A percentile compares a stretch with the other conserved stretches of the same genome.
phyloP scores from a whole-genome alignment of 495 filamentous ascomycete species.

The Talaromyces wortmannii region DNA sequence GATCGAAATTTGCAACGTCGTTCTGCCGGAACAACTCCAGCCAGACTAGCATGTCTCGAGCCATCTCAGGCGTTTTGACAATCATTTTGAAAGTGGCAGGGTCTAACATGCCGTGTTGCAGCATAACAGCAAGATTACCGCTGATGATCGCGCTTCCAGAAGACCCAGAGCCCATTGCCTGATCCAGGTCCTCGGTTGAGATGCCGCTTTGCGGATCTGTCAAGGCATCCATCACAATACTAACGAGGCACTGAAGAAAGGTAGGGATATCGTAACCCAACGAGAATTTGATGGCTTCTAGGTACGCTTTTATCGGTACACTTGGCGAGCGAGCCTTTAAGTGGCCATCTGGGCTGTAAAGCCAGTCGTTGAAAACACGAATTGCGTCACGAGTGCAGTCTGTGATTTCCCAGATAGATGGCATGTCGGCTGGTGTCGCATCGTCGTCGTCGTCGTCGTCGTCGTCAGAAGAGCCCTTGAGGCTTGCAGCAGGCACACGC shows the following conservation, averaged over 20 bases:
- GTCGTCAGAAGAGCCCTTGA: not conserved
- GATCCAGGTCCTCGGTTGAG: not conserved
- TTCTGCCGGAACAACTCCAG: not conserved
- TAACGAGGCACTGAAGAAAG: not conserved
- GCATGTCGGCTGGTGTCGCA: not conserved
- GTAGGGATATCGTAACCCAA: not conserved
- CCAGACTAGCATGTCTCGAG: not conserved
- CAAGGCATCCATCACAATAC: not conserved
- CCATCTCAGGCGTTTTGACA: not conserved
- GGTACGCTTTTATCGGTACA: not conserved
- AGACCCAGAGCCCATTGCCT: not conserved
- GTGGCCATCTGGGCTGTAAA: not conserved
- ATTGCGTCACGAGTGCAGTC: not conserved
- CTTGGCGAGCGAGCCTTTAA: not conserved
- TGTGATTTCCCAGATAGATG: not conserved
- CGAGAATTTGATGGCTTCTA: not conserved
- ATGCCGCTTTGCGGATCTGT: not conserved
- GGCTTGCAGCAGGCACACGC: not conserved
- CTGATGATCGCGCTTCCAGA: not conserved
- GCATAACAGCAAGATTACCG: not conserved
- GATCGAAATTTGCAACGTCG: not conserved
- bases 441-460: not conserved
- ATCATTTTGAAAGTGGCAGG: not conserved
- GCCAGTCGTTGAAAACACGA: slow-evolving; percentile 1
- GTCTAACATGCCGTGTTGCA: not conserved